Conservation (phyloP, 257 asterid genomes). For the Coffea canephora region DNA sequence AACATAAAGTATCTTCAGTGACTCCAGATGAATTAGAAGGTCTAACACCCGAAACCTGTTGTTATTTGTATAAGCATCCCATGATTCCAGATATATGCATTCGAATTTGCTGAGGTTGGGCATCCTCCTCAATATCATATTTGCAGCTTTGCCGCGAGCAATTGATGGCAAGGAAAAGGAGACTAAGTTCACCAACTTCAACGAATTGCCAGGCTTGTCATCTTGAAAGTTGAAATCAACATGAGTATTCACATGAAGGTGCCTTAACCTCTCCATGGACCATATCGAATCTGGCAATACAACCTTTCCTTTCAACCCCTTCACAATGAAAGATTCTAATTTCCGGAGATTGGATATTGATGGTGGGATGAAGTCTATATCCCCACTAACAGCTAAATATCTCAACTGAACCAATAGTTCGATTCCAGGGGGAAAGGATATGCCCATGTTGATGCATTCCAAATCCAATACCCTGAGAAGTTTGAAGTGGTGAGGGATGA, state of each 20-base stretch:
- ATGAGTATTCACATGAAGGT: not conserved
- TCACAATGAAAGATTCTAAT: not conserved
- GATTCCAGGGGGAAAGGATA: not conserved
- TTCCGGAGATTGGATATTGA: not conserved
- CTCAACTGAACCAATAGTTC: not conserved
- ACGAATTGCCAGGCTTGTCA: not conserved
- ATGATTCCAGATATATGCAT: not conserved
- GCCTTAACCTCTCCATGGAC: not conserved
- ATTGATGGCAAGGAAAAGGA: slow-evolving; percentile 1
- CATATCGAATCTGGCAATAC: not conserved
- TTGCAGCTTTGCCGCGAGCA: not conserved
- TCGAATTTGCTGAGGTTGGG: slow-evolving; percentile 3
- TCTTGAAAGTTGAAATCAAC: not conserved
- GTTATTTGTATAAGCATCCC: not conserved
- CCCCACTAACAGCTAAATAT: not conserved
- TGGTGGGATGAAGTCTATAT: not conserved
- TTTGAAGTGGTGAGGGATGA: not conserved
- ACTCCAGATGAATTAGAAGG: not conserved
- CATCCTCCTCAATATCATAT: not conserved
- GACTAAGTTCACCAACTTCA: not conserved
- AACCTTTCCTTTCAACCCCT: not conserved
- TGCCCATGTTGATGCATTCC: not conserved
- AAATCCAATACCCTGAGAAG: not conserved
- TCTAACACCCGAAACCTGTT: not conserved
- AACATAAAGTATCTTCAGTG: not conserved